Percentiles rank a stretch among this genome's conserved stretches.
Conservation (phyloP, 805 yeast species). For the Novakomyces olei region DNA sequence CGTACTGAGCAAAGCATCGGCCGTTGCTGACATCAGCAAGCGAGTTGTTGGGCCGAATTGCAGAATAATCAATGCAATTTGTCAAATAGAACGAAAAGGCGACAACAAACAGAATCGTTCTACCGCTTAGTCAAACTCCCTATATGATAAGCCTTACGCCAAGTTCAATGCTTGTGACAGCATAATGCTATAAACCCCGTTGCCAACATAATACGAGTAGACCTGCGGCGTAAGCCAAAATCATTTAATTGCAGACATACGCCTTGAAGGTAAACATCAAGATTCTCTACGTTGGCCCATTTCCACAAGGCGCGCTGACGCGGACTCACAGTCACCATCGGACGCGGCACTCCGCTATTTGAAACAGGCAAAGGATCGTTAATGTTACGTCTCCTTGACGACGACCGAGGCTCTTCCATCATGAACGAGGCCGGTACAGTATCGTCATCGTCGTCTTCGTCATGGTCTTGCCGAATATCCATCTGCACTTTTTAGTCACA, state of each 20-base stretch:
- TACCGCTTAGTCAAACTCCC: too few species aligned
- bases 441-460: too few species aligned
- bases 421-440: too few species aligned
- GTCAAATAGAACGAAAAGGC: conserved; percentile 56
- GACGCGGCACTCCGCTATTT: too few species aligned
- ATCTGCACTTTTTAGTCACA: too few species aligned
- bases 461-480: too few species aligned
- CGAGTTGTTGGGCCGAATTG: conserved; percentile 16
- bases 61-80: conserved; percentile 54
- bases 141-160: too few species aligned
- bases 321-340: conserved; percentile 20
- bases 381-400: too few species aligned
- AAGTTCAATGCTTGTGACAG: conserved; percentile 41
- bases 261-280: conserved; percentile 68
- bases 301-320: conserved; percentile 72
- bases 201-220: conserved; percentile 64
- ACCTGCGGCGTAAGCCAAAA: conserved; percentile 15
- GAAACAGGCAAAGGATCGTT: too few species aligned
- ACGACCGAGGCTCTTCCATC: too few species aligned
- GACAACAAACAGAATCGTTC: conserved; percentile 59
- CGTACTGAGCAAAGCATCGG: conserved; percentile 23
- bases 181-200: conserved; percentile 64
- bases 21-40: conserved; percentile 23
- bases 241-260: conserved; percentile 5
- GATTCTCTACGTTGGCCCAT: conserved; percentile 89